Base-by-base conservation (phyloP, 1,139 yeast genomes). In the Torulaspora pretoriensis region DNA sequence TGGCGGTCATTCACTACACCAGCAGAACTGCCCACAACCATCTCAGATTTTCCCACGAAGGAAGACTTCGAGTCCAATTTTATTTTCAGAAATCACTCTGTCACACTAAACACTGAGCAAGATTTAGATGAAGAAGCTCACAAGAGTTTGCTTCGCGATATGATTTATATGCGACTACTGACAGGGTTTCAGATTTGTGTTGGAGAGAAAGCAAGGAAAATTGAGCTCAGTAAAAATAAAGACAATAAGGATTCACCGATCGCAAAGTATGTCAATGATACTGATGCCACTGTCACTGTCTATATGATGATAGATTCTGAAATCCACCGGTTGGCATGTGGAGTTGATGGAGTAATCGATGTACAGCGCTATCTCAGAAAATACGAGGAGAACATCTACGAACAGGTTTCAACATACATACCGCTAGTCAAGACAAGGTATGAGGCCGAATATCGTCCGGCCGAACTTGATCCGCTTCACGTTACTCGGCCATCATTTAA, bases 1-100 rank as follows among this genome's bases (percentile, higher is more conserved):
- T 94, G 98, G 98, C 77, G 87, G 47, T 90, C 97, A 0, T 73
- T 94, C 45, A 84, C 88, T 28, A 80, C 96, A 0, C 99, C 99
- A 0, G 97, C 97, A 0, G 83, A 95, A 3, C 68, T 94, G 19
- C 99, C 99, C 0, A 70, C 84, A 0, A 80, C 87, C 1, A 81
- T 95, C 0, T 78, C 84, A 1, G 72, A 82, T 7, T 88, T 90
- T 57, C 97, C 97, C 0, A 67, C 81, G 0, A 68, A 72, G 4
- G 70, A 73, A 6, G 92, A 86, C 50, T 80, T 90, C 55, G 77
- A 79, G 42, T 68, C 71, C 2, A 77, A 80, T 43, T 83, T 79
- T 60, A 78, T 81, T 0, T 72, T 75, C 50, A 67, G 75, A 48
- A 72, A 68, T 16, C 72, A 69, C 48, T 62, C 69, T 0, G 70